phyloP scores from a whole-genome alignment of 331 rosid species.

The Stylosanthes scabra region DNA sequence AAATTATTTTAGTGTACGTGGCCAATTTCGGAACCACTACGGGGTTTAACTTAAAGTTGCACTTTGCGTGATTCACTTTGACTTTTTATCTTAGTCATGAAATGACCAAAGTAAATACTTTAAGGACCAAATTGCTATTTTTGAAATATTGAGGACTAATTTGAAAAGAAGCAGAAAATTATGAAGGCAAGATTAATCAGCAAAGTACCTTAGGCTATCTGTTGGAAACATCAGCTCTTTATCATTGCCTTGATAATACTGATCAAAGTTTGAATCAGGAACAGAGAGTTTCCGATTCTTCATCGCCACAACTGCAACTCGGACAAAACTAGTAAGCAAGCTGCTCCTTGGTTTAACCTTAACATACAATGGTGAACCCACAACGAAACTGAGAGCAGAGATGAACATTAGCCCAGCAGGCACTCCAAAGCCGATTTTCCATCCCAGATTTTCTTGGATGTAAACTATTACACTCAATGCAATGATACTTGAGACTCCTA shows the following conservation, averaged over 20 bases:
- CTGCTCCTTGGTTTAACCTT: constrained; percentile 45
- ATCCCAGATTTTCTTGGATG: constrained; percentile 59
- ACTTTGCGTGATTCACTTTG: too few species aligned
- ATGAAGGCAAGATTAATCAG: constrained; percentile 10
- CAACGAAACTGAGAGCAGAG: constrained; percentile 37
- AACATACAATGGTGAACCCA: constrained; percentile 54
- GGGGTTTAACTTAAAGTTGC: too few species aligned
- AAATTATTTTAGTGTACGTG: too few species aligned
- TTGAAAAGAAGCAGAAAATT: background rate
- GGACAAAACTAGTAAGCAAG: constrained; percentile 44
- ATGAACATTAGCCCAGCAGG: constrained; percentile 48
- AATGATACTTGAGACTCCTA: background rate
- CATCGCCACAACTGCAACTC: constrained; percentile 45
- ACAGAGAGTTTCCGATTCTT: constrained; percentile 40
- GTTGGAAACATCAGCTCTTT: constrained; percentile 35
- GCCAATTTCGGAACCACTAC: too few species aligned
- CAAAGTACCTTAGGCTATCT: constrained; percentile 41
- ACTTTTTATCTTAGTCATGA: too few species aligned
- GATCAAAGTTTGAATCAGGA: constrained; percentile 24
- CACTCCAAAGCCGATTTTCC: constrained; percentile 61
- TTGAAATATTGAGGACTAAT: too few species aligned
- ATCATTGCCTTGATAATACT: constrained; percentile 34
- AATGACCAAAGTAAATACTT: too few species aligned
- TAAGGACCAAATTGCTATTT: too few species aligned
- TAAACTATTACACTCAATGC: constrained; percentile 45